Base-by-base conservation (phyloP, 768 basidiomycete genomes). In the Boletus reticulatus region DNA sequence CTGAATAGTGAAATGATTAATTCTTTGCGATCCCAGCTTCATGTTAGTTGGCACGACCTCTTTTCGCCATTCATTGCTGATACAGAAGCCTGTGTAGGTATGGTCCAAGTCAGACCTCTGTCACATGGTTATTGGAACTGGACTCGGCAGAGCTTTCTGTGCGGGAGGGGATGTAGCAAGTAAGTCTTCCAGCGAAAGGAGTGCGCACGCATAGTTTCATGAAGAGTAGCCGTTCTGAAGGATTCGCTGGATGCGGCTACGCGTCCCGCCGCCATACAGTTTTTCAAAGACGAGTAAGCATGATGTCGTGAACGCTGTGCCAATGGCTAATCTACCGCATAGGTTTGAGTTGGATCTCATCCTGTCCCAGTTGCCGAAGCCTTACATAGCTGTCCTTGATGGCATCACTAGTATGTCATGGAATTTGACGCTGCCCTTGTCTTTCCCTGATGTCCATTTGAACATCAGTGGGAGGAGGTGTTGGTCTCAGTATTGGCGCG, bases 81-180 rank as follows among this genome's bases (percentile, higher is more conserved):
- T 29, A n/a, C 29, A n/a, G 16, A 8, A 17, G 43, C 24, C 44
- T 9, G 24, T 57, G 22, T 58, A 93, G 91, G 83, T 84, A 77
- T 93, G 91, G 89, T 79, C 81, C 57, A 73, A 79, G 36, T 85
- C 90, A 29, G 80, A 87, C 48, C 78, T 92, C 8, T 85, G 85
- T 61, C 80, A 82, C 53, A 78, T 87, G 29, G 83, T 97, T 56
- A 80, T 92, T 37, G 89, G 87, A 34, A 80, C 81, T 32, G 90
- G 89, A 22, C 71, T 72, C 13, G 88, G 87, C 4, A 78, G 84
- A 55, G 91, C 88, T 13, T 98, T 98, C 69, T 98, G 94, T 65
- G 88, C 92, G 7, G 97, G 97, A 14, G 97, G 97, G 43, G 97
- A 99, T 72, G 90, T 99, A 54, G 86, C 84, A 56, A 76, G 96